Evolutionary conservation across 2,329 filamentous ascomycete genomes (phyloP), one percentile per base, ranked within the genome.

Genomic region (Blastomyces silverae): DNA sequence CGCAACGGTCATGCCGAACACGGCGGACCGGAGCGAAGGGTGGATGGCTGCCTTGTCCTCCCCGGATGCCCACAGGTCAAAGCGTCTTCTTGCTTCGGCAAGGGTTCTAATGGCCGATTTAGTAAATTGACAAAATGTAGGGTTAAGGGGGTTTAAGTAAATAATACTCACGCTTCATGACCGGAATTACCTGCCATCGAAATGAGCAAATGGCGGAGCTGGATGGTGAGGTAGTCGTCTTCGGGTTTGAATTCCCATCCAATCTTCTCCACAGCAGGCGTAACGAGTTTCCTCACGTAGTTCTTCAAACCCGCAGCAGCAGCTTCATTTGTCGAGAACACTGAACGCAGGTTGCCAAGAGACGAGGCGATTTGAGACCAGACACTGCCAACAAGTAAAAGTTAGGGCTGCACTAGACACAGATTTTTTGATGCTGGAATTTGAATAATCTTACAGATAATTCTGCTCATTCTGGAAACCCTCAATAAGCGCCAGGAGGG

Each of bases 341-440:
- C 86, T n/a, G 89, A 89, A 75, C 91, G 91, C 66, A 97, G 84
- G 63, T 87, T 87, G 64, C 81, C 84, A 34, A 97, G 79, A 3
- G 90, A 90, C 68, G 88, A 87, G 8, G 95, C 82, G 42, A 96
- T 87, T 74, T 96, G 91, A 65, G 86, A 87, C 89, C 94, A 95
- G 5, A 97, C 93, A 60, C 81, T 83, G 63, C 63, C 57, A 65
- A 28, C 37, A 65, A 22, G 39, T n/a, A 46, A 31, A 20, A 31
- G 25, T 55, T 55, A 55, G 52, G 20, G 13, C 28, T 2, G 7
- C 11, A 34, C 3, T 25, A 64, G 48, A 55, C 52, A 55, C 52
- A 17, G 15, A 2, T 20, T 34, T 55, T n/a, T 25, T 52, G 6
- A 34, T 17, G 52, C 10, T 55, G 28, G 11, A n/a, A 31, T 25